Percentiles rank a stretch among this genome's conserved stretches.
Evolutionary conservation across 257 asterid species (phyloP).

Genomic region (Linderniella brevidens): DNA sequence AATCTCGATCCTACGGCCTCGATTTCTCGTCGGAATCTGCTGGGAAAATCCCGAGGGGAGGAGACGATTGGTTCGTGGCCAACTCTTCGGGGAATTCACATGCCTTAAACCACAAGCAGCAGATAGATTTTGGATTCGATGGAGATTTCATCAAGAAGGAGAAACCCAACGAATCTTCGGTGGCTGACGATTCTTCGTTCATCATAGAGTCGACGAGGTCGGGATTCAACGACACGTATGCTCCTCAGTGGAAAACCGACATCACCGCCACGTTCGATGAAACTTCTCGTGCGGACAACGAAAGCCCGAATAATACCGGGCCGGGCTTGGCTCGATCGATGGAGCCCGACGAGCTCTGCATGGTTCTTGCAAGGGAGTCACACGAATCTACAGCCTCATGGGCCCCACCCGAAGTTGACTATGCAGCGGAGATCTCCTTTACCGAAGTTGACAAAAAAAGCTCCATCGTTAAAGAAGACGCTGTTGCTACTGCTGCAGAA

Average conservation of each 20-base stretch:
- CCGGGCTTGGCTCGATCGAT: conserved; percentile 15
- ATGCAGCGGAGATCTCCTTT: conserved; percentile 33
- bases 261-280: conserved; percentile 21
- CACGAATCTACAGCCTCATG: conserved; percentile 38
- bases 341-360: conserved; percentile 51
- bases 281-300: conserved; percentile 16
- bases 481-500: too few species aligned
- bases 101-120: conserved; percentile 15
- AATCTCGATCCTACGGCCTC: conserved; percentile 14
- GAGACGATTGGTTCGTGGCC: conserved; percentile 40
- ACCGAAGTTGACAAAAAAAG: conserved; percentile 27
- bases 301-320: conserved; percentile 11
- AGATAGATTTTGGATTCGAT: conserved; percentile 15
- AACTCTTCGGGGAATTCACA: conserved; percentile 23
- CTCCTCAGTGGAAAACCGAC: conserved; percentile 54
- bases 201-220: conserved; percentile 40
- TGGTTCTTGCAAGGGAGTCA: conserved; percentile 48
- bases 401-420: conserved; percentile 69
- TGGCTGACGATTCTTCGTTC: conserved; percentile 66
- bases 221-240: conserved; percentile 17
- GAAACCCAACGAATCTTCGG: conserved; percentile 17
- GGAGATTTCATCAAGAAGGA: conserved; percentile 18
- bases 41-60: conserved; percentile 24
- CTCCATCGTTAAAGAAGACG: conserved; percentile 19
- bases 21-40: conserved; percentile 36